A percentile compares a stretch with the other conserved stretches of the same genome.
Conservation (phyloP, 768 basidiomycete genomes). For the Psilocybe tampanensis region DNA sequence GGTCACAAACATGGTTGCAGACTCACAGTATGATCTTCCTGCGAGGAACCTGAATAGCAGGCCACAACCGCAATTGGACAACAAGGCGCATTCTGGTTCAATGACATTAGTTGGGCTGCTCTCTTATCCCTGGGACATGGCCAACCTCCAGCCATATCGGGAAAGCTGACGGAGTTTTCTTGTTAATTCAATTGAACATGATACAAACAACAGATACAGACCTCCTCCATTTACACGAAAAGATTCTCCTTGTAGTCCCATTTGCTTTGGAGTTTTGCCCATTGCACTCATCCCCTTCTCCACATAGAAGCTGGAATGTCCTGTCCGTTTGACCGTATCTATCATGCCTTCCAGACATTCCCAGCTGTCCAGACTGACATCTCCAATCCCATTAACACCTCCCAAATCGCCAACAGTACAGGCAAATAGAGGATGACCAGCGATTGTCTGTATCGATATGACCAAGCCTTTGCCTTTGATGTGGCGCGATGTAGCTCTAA, state of each 20-base stretch:
- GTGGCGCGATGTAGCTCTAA: slow-evolving; percentile 71
- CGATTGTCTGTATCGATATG: slow-evolving; percentile 77
- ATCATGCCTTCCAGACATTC: slow-evolving; percentile 77
- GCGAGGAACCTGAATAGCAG: slow-evolving; percentile 80
- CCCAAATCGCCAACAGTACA: slow-evolving; percentile 86
- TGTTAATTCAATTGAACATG: neutral
- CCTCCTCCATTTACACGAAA: slow-evolving; percentile 75
- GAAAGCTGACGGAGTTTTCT: slow-evolving; percentile 54
- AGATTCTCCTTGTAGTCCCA: slow-evolving; percentile 64
- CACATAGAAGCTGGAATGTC: slow-evolving; percentile 85
- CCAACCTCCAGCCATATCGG: slow-evolving; percentile 81
- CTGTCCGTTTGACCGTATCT: slow-evolving; percentile 75
- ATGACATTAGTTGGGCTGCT: neutral
- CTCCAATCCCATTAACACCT: slow-evolving; percentile 62
- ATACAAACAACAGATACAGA: slow-evolving; percentile 37
- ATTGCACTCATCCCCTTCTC: slow-evolving; percentile 86
- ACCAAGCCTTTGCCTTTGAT: slow-evolving; percentile 80
- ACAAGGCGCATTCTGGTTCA: slow-evolving; percentile 70
- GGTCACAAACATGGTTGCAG: neutral
- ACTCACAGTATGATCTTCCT: slow-evolving; percentile 78
- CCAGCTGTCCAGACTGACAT: slow-evolving; percentile 85
- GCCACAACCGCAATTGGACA: slow-evolving; percentile 81
- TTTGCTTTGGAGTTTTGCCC: slow-evolving; percentile 74
- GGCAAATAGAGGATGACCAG: slow-evolving; percentile 77
- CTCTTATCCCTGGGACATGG: neutral